A percentile compares a stretch with the other conserved stretches of the same genome.
Conservation (phyloP, 345 rosid genomes). For the Salix udensis region DNA sequence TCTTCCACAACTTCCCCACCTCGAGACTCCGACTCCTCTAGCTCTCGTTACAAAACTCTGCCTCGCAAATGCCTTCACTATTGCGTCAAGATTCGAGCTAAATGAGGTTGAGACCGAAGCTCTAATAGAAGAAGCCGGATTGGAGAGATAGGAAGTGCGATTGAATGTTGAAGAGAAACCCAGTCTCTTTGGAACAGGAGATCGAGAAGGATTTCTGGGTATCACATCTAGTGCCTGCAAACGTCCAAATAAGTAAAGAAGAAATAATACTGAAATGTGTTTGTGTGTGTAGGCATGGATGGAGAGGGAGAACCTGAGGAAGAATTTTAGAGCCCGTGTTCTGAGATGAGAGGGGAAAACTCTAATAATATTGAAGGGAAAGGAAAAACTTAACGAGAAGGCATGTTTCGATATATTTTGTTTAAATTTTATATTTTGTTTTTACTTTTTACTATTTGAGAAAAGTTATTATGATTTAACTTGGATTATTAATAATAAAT, state of each 20-base stretch:
- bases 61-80: conserved; percentile 27
- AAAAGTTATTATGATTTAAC: too few relatives aligned
- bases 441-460: too few relatives aligned
- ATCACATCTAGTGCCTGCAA: conserved; percentile 49
- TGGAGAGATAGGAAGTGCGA: conserved; percentile 22
- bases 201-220: conserved; percentile 39
- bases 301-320: conserved; percentile 44
- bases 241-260: not conserved
- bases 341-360: too few relatives aligned
- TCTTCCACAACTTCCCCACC: conserved; percentile 37
- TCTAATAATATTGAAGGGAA: not conserved
- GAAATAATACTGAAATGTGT: not conserved
- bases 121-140: conserved; percentile 7
- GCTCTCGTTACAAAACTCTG: conserved; percentile 52
- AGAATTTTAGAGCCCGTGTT: conserved; percentile 58
- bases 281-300: not conserved
- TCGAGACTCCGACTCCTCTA: conserved; percentile 33
- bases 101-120: too few relatives aligned
- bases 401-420: not conserved
- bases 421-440: too few relatives aligned
- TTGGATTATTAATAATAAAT: too few relatives aligned
- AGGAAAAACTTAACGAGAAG: not conserved
- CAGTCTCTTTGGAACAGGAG: conserved; percentile 30
- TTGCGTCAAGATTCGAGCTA: too few relatives aligned
- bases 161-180: conserved; percentile 41